These are phyloP conservation scores for Lathyrus oleraceus DNA, from an alignment of 306 rosid species.

Conservation along the genomic window DNA sequence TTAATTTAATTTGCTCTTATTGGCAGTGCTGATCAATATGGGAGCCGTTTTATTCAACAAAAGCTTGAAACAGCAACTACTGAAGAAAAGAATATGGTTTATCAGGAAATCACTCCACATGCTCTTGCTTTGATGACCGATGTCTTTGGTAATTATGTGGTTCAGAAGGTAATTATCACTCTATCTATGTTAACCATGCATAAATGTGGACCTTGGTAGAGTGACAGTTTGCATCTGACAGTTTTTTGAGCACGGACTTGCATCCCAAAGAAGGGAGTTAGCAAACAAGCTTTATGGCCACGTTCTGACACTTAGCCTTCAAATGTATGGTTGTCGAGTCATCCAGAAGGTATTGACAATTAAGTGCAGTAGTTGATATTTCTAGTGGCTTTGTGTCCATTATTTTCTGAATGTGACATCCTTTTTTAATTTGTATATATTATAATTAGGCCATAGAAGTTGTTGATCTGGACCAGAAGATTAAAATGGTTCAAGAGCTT, in stretches of 20 bases:
- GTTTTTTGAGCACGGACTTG: conserved; percentile 98
- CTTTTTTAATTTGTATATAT: neutral
- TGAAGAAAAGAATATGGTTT: conserved; percentile 91
- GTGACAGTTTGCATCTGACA: conserved; percentile 38
- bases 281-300: conserved; percentile 82
- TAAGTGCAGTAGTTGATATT: neutral
- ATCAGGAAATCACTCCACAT: conserved; percentile 94
- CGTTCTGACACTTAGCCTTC: conserved; percentile 90
- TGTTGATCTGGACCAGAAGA: conserved; percentile 92
- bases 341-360: conserved; percentile 78
- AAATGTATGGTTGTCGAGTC: conserved; percentile 98
- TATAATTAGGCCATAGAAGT: conserved; percentile 87
- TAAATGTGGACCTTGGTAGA: conserved; percentile 18
- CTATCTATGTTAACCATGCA: neutral
- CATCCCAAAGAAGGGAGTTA: conserved; percentile 86
- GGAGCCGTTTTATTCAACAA: conserved; percentile 83
- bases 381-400: neutral
- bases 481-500: conserved; percentile 88
- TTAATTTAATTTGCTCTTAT: conserved; percentile 25
- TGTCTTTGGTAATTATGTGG: conserved; percentile 95
- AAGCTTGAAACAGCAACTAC: conserved; percentile 64
- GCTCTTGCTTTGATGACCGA: conserved; percentile 95
- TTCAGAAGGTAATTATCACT: conserved; percentile 69
- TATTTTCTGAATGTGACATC: conserved; percentile 5
- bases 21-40: conserved; percentile 89